Conservation (phyloP, 2,329 filamentous ascomycete species). For the Xylaria sp. region DNA sequence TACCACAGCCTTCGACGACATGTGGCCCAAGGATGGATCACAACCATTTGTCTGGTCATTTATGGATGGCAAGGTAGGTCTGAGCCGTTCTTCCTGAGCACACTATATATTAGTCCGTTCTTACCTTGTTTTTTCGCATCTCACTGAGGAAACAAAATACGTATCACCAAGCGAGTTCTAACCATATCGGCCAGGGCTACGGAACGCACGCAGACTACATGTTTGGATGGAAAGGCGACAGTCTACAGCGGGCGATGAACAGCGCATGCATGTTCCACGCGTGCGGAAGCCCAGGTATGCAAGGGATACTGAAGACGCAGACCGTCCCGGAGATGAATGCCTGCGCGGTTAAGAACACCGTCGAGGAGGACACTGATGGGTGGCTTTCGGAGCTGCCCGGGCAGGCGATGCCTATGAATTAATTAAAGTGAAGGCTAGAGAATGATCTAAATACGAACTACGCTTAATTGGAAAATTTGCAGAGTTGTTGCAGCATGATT, state of each 20-base stretch:
- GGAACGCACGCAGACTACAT: slow-evolving; percentile 56
- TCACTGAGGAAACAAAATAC: no score
- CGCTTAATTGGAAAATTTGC: not conserved
- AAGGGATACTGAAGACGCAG: slow-evolving; percentile 34
- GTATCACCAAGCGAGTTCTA: not conserved
- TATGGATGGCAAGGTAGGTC: slow-evolving; percentile 42
- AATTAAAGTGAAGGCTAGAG: not conserved
- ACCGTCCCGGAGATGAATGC: slow-evolving; percentile 34
- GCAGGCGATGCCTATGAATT: slow-evolving; percentile 25
- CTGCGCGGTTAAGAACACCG: slow-evolving; percentile 24
- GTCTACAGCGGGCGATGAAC: slow-evolving; percentile 51
- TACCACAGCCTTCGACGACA: slow-evolving; percentile 53
- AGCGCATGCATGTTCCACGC: slow-evolving; percentile 47
- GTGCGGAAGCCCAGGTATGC: slow-evolving; percentile 40
- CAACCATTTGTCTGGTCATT: slow-evolving; percentile 49
- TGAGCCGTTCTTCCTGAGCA: not conserved
- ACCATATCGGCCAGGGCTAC: slow-evolving; percentile 43
- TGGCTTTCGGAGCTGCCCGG: slow-evolving; percentile 35
- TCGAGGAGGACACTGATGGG: slow-evolving; percentile 26
- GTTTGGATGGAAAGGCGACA: slow-evolving; percentile 52
- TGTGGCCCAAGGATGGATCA: slow-evolving; percentile 52
- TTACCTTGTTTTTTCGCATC: not conserved
- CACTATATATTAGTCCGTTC: not conserved
- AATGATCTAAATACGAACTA: not conserved
- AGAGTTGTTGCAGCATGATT: no score